A percentile compares a stretch with the other conserved stretches of the same genome.
phyloP scores from a whole-genome alignment of 805 yeast genomes.

The Candida ipomoeae region DNA sequence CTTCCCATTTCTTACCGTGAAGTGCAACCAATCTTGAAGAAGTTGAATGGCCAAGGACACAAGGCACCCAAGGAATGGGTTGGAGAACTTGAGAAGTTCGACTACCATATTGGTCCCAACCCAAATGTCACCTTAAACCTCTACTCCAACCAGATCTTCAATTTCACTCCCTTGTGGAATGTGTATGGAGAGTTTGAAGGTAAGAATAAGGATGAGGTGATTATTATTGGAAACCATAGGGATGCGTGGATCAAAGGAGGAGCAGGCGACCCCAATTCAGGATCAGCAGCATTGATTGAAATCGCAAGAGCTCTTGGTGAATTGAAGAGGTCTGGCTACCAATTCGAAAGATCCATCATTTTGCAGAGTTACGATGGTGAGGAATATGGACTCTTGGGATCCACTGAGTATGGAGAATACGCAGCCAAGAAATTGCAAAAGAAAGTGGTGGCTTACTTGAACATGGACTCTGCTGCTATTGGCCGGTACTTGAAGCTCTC shows the following conservation, averaged over 20 bases:
- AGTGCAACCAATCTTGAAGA: constrained; percentile 56
- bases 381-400: constrained; percentile 67
- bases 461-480: constrained; percentile 58
- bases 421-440: constrained; percentile 42
- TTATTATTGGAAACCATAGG: constrained; percentile 70
- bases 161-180: constrained; percentile 57
- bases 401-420: constrained; percentile 74
- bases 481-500: constrained; percentile 48
- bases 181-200: constrained; percentile 63
- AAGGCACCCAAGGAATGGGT: constrained; percentile 38
- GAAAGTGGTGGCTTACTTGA: constrained; percentile 62
- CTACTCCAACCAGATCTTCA: constrained; percentile 58
- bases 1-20: constrained; percentile 65
- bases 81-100: constrained; percentile 37
- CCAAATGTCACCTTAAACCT: constrained; percentile 44
- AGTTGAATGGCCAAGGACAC: constrained; percentile 56
- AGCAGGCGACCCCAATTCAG: constrained; percentile 77
- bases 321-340: constrained; percentile 58
- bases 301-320: constrained; percentile 56
- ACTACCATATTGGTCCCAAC: constrained; percentile 53
- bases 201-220: constrained; percentile 45
- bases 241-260: constrained; percentile 81
- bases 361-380: constrained; percentile 83
- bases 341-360: constrained; percentile 64
- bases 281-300: constrained; percentile 63